Conservation (phyloP, 345 rosid species). For the Kandelia obovata region DNA sequence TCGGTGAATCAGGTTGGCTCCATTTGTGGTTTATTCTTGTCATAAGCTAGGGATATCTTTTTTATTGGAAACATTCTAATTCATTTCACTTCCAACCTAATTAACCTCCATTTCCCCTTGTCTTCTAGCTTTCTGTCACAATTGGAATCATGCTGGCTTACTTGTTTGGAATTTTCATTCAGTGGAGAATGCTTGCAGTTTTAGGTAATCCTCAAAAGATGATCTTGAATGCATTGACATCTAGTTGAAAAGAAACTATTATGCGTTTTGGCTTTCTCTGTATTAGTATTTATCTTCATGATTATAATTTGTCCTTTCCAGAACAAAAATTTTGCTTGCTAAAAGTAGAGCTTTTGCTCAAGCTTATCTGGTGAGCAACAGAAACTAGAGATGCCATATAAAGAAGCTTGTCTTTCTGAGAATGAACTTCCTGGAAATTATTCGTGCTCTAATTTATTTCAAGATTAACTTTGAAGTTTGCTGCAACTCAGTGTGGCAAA, state of each 20-base stretch:
- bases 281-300: neutral
- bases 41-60: constrained; percentile 10
- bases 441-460: neutral
- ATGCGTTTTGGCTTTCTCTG: neutral
- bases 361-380: neutral
- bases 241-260: neutral
- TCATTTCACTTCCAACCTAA: constrained; percentile 7
- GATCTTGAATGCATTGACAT: neutral
- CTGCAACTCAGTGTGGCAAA: neutral
- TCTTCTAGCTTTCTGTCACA: constrained; percentile 83
- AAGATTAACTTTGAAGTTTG: neutral
- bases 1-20: constrained; percentile 64
- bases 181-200: constrained; percentile 95
- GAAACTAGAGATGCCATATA: neutral
- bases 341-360: neutral
- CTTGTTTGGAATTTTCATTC: constrained; percentile 77
- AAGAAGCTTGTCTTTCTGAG: neutral
- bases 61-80: neutral
- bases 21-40: constrained; percentile 3
- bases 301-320: neutral
- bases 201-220: constrained; percentile 51
- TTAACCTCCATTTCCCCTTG: constrained; percentile 9
- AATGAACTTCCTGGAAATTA: neutral
- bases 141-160: constrained; percentile 96
- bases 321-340: neutral